Base-by-base conservation (phyloP, 192 early-diverging fungal genomes). In the Backusella westeae region DNA sequence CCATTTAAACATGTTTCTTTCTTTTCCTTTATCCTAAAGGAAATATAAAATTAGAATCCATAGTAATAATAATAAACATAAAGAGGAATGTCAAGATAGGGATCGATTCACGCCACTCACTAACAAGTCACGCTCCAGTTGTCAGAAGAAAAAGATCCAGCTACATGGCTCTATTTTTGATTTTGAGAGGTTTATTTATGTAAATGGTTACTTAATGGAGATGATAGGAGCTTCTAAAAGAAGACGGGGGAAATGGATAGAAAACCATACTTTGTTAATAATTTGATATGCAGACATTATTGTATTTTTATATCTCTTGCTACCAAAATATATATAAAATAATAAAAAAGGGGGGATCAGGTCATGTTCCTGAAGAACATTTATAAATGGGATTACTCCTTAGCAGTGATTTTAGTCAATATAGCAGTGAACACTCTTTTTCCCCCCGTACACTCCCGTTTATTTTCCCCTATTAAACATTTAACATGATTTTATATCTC, bases 301-400 rank as follows among this genome's bases (percentile, higher is more conserved):
- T 56, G 9, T 56, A 56, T 56, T 56, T 56, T 56, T 56, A 10
- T 23, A 53, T 56, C 2, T 56, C n/a, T 56, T 2, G 19, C 8
- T 56, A 56, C 53, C 19, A 56, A 56, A 21, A 56, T 5, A 17
- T 14, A 44, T 44, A 44, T 44, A 44, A 15, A 56, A 56, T 56
- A 56, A 1, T 9, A 56, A 56, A 26, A 56, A 56, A 21, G 23
- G 21, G 21, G 21, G 53, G 53, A 7, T 1, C 15, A 44, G 42
- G 53, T 56, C 21, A 56, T 56, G 53, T 56, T 56, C 53, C 53
- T 56, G n/a, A 56, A 56, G 53, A 56, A n/a, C 6, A 44, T 44
- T 56, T 56, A 56, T 56, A 56, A 56, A 56, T 56, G 53, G 53
- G 53, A 56, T 56, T 23, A 56, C 53, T 56, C 53, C 53, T 56